phyloP scores from a whole-genome alignment of 2,329 filamentous ascomycete species.

The Tricladium varicosporioides region DNA sequence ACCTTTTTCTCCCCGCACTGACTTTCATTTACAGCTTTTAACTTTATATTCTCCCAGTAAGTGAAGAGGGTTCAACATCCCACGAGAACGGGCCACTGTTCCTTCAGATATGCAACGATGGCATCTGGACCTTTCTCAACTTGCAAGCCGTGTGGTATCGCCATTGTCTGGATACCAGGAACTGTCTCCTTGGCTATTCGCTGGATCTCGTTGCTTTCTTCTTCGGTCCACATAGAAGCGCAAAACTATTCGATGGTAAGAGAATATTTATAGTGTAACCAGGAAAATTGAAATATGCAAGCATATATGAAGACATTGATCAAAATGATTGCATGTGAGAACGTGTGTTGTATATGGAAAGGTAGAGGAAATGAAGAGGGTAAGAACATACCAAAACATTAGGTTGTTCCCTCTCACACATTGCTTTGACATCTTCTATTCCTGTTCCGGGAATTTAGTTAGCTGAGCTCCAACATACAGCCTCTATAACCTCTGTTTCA shows the following conservation, averaged over 20 bases:
- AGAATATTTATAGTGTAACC: neutral
- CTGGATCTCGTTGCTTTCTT: conserved; percentile 46
- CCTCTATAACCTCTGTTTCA: neutral
- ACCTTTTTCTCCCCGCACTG: too few species aligned
- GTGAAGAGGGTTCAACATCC: neutral
- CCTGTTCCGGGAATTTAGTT: conserved; percentile 31
- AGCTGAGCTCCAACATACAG: neutral
- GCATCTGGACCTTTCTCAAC: conserved; percentile 52
- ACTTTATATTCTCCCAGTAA: neutral
- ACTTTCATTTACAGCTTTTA: neutral
- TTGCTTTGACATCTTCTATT: conserved; percentile 54
- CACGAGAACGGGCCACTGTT: conserved; percentile 33
- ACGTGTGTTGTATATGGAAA: neutral
- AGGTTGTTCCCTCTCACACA: conserved; percentile 50
- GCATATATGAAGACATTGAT: neutral
- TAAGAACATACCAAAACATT: conserved; percentile 49
- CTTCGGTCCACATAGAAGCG: conserved; percentile 52
- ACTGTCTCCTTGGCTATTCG: conserved; percentile 42
- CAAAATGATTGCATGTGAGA: neutral
- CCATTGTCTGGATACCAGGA: conserved; percentile 49
- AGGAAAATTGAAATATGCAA: neutral
- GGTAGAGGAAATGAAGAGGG: neutral
- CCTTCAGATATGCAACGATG: conserved; percentile 50
- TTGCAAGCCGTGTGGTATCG: conserved; percentile 53
- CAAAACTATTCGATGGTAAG: conserved; percentile 46